Base-by-base conservation (phyloP, 768 basidiomycete species). In the Macrolepiota fuliginosa region DNA sequence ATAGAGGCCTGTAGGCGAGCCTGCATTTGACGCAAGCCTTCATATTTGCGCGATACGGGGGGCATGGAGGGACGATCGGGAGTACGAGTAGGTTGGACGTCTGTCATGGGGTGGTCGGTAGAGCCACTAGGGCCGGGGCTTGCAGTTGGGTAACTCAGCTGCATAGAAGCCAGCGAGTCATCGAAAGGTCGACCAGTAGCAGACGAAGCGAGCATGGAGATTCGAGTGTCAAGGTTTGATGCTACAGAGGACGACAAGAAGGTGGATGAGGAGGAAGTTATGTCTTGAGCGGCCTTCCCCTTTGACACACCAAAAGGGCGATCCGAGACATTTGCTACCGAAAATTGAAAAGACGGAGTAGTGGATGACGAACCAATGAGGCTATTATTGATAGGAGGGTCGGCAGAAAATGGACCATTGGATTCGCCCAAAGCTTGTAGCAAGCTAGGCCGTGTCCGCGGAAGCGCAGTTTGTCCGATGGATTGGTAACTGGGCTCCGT, bases 1-100 rank as follows among this genome's bases (percentile, higher is more conserved):
- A 54, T 15, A 5, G 13, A 13, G 7, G 39, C 27, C 22, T 54
- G 40, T 6, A 61, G 52, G 19, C 52, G 51, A 32, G 52, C 10
- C 3, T 45, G 52, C 12, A 61, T 61, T 25, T 61, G 59, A 35
- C 59, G 59, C 24, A 61, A 61, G 40, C 37, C 15, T 19, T 54
- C 59, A 46, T 61, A 54, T 45, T 46, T 54, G 15, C 29, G 51
- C 13, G 42, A 13, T 4, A 25, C 2, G 17, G 52, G 59, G 1
- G 52, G 29, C 0, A 57, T 15, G 17, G 49, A 52, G 17, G 25
- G 39, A 19, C 39, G 32, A 29, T 46, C 45, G 13, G 51, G 32
- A 4, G 52, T 22, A 53, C 6, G 42, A 22, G 22, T 15, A 22
- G 15, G 52, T 24, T 47, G 52, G 9, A 47, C 19, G 35, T 36